Conservation (phyloP, 2,329 filamentous ascomycete species). For the Fusarium goolgardi region DNA sequence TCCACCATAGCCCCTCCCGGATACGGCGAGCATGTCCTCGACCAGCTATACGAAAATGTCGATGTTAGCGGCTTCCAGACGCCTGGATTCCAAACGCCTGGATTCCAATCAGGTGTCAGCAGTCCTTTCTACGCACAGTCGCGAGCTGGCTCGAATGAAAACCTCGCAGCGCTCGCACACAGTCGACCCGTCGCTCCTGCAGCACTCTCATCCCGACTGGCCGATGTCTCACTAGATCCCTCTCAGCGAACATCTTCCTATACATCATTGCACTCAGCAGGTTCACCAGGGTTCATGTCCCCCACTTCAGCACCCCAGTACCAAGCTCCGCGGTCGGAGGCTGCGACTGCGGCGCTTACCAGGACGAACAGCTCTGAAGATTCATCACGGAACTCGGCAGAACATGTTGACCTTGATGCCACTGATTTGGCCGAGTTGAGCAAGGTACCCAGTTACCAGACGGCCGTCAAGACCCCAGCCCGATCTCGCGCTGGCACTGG, state of each 20-base stretch:
- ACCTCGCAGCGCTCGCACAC: constrained; percentile 67
- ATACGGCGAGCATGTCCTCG: constrained; percentile 90
- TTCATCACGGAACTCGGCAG: constrained; percentile 66
- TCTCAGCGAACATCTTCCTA: constrained; percentile 60
- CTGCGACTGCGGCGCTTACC: constrained; percentile 61
- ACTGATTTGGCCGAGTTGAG: constrained; percentile 72
- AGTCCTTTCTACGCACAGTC: constrained; percentile 82
- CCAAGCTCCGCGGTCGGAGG: constrained; percentile 55
- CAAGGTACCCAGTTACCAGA: constrained; percentile 82
- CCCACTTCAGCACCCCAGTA: constrained; percentile 55
- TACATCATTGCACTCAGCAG: constrained; percentile 57
- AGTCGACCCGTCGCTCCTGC: constrained; percentile 57
- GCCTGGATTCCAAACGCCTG: constrained; percentile 80
- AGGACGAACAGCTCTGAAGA: constrained; percentile 65
- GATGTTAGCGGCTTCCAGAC: constrained; percentile 85
- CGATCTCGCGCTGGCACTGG: constrained; percentile 63
- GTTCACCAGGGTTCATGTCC: constrained; percentile 59
- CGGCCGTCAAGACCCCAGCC: constrained; percentile 74
- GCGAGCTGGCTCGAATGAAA: constrained; percentile 82
- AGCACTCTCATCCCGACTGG: constrained; percentile 72
- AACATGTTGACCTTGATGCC: constrained; percentile 68
- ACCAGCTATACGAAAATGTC: constrained; percentile 89
- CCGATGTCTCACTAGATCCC: constrained; percentile 71
- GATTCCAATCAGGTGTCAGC: constrained; percentile 75
- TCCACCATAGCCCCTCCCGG: constrained; percentile 84